phyloP scores from a whole-genome alignment of 352 stramenopile species.

The Globisporangium canariense region DNA sequence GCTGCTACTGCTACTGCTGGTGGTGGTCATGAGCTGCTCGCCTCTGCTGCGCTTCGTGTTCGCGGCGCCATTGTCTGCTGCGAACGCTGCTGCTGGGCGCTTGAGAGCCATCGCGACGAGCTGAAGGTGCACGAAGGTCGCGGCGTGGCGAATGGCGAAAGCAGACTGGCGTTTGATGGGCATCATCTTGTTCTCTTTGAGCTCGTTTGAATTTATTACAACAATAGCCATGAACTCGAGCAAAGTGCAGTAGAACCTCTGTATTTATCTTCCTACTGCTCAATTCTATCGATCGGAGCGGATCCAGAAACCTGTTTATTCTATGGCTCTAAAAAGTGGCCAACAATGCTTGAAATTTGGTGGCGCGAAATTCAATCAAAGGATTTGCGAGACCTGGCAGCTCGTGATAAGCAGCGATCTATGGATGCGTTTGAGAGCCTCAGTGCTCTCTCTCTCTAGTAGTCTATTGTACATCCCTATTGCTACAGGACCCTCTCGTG shows the following conservation, averaged over 20 bases:
- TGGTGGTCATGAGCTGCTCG: not conserved
- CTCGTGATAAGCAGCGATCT: too few species aligned
- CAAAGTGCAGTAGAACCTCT: not conserved
- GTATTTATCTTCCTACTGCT: too few species aligned
- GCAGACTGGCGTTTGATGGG: too few species aligned
- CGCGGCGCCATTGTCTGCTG: not conserved
- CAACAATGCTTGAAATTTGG: too few species aligned
- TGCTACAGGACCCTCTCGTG: not conserved
- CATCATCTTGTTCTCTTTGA: too few species aligned
- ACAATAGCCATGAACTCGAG: not conserved
- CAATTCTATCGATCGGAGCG: too few species aligned
- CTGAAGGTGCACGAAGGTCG: not conserved
- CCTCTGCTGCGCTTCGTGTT: slow-evolving; percentile 3
- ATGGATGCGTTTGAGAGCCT: too few species aligned
- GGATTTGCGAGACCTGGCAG: too few species aligned
- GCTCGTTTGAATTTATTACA: not conserved
- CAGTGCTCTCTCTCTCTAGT: not conserved
- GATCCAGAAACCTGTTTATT: too few species aligned
- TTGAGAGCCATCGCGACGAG: not conserved
- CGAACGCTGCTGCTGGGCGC: not conserved
- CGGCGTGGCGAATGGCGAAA: not conserved
- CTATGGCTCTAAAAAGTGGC: too few species aligned
- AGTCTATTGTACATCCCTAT: not conserved
- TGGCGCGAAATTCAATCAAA: too few species aligned
- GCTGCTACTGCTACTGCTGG: not conserved